Evolutionary conservation across 1,284 basidiomycete species (phyloP), one percentile per base, ranked within the genome.

Genomic region (Cryptococcus maquisensis): DNA sequence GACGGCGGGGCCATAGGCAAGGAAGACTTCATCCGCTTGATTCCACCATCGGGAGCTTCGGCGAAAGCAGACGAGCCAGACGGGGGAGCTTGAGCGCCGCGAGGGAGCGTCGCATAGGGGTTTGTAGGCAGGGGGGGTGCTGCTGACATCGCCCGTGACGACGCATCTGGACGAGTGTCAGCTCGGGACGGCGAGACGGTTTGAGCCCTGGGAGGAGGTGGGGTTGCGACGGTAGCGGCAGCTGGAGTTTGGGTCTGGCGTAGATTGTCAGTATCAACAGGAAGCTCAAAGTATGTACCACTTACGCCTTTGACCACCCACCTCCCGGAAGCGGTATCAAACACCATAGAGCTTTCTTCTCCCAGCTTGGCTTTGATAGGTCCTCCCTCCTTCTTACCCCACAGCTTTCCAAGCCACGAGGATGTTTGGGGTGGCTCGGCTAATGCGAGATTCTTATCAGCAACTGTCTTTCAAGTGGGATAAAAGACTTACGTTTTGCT

Each of bases 231-330:
- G 1, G 67, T 41, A 8, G 78, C 42, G 8, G 52, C 70, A 59
- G 81, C 77, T 46, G 81, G 81, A 13, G 76, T 69, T 28, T 81
- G 82, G 55, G 78, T 80, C 86, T 90, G 63, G 16, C 55, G 32
- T 32, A 6, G 68, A 35, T 63, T 18, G 48, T 59, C 46, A 8
- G 35, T 9, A 41, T 39, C 12, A n/a, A 39, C 36, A 10, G 15
- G 39, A 18, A 37, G 9, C 41, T 38, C 43, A 18, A 46, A 32
- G 45, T 3, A 10, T 3, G 5, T 57, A 18, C 20, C 12, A 68
- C 81, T 72, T 63, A 90, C 90, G 77, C 88, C 93, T 77, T 89
- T 94, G 75, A 97, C 94, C 20, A 98, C 86, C 96, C 96, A 99
- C 59, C 87, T 84, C 76, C 96, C 96, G 59, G 88, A 82, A 21